Conservation (phyloP, 2,329 filamentous ascomycete species). For the Pleurostoma richardsiae region DNA sequence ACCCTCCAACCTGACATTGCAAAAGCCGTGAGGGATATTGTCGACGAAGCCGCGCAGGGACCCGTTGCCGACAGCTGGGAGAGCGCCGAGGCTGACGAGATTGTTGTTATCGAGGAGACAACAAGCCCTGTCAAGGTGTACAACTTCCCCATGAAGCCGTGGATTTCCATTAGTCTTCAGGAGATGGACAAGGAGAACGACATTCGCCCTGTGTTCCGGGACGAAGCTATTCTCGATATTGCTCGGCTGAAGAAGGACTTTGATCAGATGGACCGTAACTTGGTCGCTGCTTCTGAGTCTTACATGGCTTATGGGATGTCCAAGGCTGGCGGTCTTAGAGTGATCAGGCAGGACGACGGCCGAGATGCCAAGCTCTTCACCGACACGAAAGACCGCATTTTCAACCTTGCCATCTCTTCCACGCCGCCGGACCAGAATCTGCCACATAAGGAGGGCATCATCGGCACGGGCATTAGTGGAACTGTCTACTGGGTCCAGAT, state of each 20-base stretch:
- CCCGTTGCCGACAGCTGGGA: constrained; percentile 85
- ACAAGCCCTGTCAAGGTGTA: constrained; percentile 70
- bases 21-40: constrained; percentile 40
- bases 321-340: constrained; percentile 85
- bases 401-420: constrained; percentile 83
- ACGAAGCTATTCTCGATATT: constrained; percentile 84
- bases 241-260: constrained; percentile 96
- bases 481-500: constrained; percentile 94
- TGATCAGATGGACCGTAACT: constrained; percentile 90
- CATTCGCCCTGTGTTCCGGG: constrained; percentile 60
- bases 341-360: constrained; percentile 92
- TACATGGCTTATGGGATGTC: constrained; percentile 95
- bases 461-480: constrained; percentile 90
- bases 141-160: constrained; percentile 96
- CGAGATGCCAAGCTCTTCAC: constrained; percentile 89
- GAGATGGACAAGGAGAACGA: constrained; percentile 40
- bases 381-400: constrained; percentile 86
- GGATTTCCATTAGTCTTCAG: constrained; percentile 80
- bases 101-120: constrained; percentile 60
- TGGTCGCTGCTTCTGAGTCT: constrained; percentile 82
- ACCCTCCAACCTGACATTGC: constrained; percentile 45
- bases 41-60: constrained; percentile 54
- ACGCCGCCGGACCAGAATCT: constrained; percentile 50
- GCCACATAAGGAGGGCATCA: constrained; percentile 70
- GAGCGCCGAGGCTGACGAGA: constrained; percentile 69